Conservation (phyloP, 805 yeast genomes). For the Candida pseudoglaebosa region DNA sequence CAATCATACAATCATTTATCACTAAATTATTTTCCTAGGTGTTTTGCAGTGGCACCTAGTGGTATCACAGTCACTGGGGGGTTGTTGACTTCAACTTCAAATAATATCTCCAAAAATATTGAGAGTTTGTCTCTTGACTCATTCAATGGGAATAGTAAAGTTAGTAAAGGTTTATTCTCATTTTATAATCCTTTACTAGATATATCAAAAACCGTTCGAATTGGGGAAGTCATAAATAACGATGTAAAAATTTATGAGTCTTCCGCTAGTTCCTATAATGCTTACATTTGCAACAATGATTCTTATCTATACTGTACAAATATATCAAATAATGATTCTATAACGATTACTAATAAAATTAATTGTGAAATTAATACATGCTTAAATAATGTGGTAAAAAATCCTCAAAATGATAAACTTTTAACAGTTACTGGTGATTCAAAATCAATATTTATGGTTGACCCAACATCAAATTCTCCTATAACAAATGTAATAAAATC, state of each 20-base stretch:
- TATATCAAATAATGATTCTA: conserved; percentile 43
- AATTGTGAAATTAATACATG: conserved; percentile 55
- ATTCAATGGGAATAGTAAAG: conserved; percentile 13
- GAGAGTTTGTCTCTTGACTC: conserved; percentile 16
- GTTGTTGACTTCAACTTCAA: conserved; percentile 37
- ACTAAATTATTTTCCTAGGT: conserved; percentile 66
- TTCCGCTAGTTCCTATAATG: conserved; percentile 36
- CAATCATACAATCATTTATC: conserved; percentile 36
- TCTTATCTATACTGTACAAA: conserved; percentile 63
- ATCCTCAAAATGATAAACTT: conserved; percentile 38
- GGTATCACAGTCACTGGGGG: conserved; percentile 51
- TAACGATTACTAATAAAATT: conserved; percentile 40
- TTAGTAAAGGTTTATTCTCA: conserved; percentile 62
- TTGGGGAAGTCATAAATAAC: conserved; percentile 84
- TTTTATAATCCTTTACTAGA: conserved; percentile 50
- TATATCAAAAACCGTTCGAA: conserved; percentile 45
- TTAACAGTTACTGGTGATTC: conserved; percentile 72
- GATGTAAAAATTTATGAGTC: conserved; percentile 56
- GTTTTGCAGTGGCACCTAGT: conserved; percentile 53
- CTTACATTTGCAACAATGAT: conserved; percentile 84
- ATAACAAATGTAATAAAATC: conserved; percentile 46
- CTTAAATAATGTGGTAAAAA: conserved; percentile 67
- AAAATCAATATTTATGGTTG: conserved; percentile 55
- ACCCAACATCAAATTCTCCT: conserved; percentile 32
- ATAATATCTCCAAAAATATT: conserved; percentile 21